Evolutionary conservation across 805 yeast species (phyloP), one percentile per base, ranked within the genome.

Genomic region (Debaryomyces tyrocola): DNA sequence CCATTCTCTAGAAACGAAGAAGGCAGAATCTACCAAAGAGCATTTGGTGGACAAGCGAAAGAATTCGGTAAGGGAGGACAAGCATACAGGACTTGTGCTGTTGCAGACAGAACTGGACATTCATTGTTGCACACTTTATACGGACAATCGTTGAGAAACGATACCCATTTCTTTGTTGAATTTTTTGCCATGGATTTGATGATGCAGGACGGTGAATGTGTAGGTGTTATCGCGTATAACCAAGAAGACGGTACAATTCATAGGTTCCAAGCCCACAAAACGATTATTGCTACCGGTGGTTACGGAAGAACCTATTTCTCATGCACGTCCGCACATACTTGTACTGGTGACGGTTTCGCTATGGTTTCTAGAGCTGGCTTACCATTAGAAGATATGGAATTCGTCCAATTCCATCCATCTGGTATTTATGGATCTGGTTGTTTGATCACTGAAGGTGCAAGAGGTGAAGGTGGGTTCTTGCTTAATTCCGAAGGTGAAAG

Each of bases 391-490:
- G 99, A 92, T 75, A 78, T 92, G 73, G 99, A 92, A 77, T 92
- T 92, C 66, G 91, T 92, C 52, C 99, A 92, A 77, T 92, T 92
- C 90, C 99, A 92, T 74, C 99, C 99, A 46, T 90, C 98, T 20
- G 99, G 99, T 82, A 94, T 92, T 73, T 92, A 92, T 72, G 99
- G 99, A 50, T 90, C 98, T 35, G 99, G 99, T 55, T 94, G 98
- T 79, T 78, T 92, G 77, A 94, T 94, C 70, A 94, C 99, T 47
- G 99, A 94, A 76, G 99, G 99, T 77, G 96, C 97, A 57, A 87
- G 99, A 80, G 99, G 99, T 82, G 99, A 94, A 79, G 99, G 99
- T 83, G 99, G 99, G 55, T 94, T 82, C 82, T 79, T 92, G 69
- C 80, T 92, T 54, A 92, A 92, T 82, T 82, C 90, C 57, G 96